Evolutionary conservation across 1,139 yeast species (phyloP), one percentile per base, ranked within the genome.

Genomic region (Lizanozyma gosingica): DNA sequence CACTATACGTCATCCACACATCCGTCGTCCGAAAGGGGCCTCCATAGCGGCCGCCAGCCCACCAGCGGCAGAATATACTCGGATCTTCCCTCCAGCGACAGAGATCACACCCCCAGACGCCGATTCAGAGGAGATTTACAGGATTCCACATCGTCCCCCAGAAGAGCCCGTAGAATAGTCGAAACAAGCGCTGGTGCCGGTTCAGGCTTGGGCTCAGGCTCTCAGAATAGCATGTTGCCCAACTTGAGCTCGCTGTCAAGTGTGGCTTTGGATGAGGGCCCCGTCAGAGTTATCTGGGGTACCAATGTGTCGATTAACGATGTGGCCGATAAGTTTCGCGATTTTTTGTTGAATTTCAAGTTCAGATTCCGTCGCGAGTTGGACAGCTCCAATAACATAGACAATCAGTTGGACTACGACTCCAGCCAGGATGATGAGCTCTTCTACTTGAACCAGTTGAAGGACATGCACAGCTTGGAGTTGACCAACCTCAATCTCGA

Each of bases 211-310:
- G 37, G 14, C 16, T 11, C 22, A 9, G 22, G 37, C 11, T 15
- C 36, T 15, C 38, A 37, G 33, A 37, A 34, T 32, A 18, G 34
- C 17, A 29, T 17, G 16, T 22, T 22, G 11, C 29, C 29, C 11
- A 22, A 16, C 27, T 4, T 34, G 35, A 17, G 35, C 4, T 4
- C 16, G 4, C 34, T 43, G 48, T 17, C 50, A 48, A 35, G 57
- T 14, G 45, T 49, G 18, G 57, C 45, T 37, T 53, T 51, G 33
- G 50, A 49, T 15, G 80, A 75, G 44, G 94, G 82, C 48, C 94
- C 95, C 1, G 78, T 81, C 32, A 76, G 95, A 55, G 95, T 92
- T 42, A 90, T 92, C 54, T 92, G 99, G 99, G 99, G 99, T 59
- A 92, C 99, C 2, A 90, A 92, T 56, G 96, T 92, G 27, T 83